Base-by-base conservation (phyloP, 169 alveolate genomes). In the Eimeria maxima region DNA sequence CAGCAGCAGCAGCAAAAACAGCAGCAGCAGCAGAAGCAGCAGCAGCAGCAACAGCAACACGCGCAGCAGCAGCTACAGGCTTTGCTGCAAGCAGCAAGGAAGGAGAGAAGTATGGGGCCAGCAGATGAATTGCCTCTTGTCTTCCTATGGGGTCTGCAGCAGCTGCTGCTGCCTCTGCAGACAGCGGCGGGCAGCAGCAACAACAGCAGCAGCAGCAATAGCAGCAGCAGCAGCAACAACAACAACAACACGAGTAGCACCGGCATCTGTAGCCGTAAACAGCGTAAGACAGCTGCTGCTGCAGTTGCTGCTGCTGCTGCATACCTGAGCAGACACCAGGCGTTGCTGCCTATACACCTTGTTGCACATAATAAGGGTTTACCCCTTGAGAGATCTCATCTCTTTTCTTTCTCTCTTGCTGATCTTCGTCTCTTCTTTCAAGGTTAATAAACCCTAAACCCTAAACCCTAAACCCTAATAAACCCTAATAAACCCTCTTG, bases 371-470 rank as follows among this genome's bases (percentile, higher is more conserved):
- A 50, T 11, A 50, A 11, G 11, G 57, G 57, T 7, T 81, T 88
- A 6, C 94, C 94, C 55, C 18, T 69, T 47, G 81, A 74, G 78
- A 44, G 63, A 11, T 60, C 69, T 29, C 86, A 88, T 42, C 57
- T 88, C 53, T 88, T 22, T 42, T 45, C 63, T 20, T 13, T 67
- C 84, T 63, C 83, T 4, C 47, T 42, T 24, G 83, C 47, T 38
- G 94, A 88, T 47, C 10, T 88, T 50, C 33, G 20, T 18, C 60
- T 38, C 67, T 88, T 88, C 71, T 67, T 67, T 27, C 44, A 67
- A 67, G 78, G 78, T 67, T 7, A 22, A 20, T 22, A 67, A 67
- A 27, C 78, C 78, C 44, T 67, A 27, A n/a, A 67, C 14, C 38
- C 78, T n/a, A 67, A 27, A 67, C 78, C 44, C 78, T 27, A n/a